These are phyloP conservation scores for Backusella parvicylindrica DNA, from an alignment of 192 early-diverging fungal genomes.

Conservation along the genomic window DNA sequence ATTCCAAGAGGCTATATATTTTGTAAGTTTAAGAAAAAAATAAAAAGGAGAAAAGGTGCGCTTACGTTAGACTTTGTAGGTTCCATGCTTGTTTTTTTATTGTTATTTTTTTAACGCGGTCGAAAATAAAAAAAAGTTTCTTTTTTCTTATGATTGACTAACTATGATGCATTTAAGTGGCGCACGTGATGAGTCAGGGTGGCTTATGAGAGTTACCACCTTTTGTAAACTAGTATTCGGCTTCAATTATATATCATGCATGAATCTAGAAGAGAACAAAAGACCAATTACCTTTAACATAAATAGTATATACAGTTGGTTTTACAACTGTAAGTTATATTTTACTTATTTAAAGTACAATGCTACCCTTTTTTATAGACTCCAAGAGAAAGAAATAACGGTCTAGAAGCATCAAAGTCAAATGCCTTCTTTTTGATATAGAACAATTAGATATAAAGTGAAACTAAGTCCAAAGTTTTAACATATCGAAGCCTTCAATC, in stretches of 20 bases:
- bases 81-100: neutral
- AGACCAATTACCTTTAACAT: neutral
- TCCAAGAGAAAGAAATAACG: too few relatives aligned
- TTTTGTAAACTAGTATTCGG: neutral
- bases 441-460: too few relatives aligned
- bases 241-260: neutral
- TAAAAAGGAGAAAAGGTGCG: neutral
- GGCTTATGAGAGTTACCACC: neutral
- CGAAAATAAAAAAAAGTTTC: neutral
- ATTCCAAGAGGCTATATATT: slow-evolving; percentile 2
- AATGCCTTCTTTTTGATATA: too few relatives aligned
- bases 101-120: neutral
- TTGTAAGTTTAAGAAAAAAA: neutral
- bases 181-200: neutral
- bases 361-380: too few relatives aligned
- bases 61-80: slow-evolving; percentile 3
- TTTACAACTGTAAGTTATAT: too few relatives aligned
- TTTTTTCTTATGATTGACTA: neutral
- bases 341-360: too few relatives aligned
- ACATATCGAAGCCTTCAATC: too few relatives aligned
- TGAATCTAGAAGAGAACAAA: neutral
- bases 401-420: too few relatives aligned
- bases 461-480: too few relatives aligned
- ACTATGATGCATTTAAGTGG: neutral
- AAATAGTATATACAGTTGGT: too few relatives aligned